A percentile compares a stretch with the other conserved stretches of the same genome.
Evolutionary conservation across 164 flowering plant species (phyloP).

Genomic region (Annona cherimola): DNA sequence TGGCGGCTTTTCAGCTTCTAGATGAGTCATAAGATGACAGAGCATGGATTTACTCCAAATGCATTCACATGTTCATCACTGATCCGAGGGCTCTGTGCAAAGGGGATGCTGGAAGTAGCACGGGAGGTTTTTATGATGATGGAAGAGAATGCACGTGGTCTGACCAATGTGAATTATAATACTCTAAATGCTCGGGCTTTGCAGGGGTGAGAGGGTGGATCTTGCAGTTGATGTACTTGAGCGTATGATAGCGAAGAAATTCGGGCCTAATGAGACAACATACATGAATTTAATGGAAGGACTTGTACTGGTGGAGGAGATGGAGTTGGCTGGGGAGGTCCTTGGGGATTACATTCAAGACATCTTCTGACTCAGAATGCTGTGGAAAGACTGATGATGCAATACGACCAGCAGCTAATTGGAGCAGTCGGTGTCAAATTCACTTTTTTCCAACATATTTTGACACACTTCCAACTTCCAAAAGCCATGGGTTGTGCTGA

Average conservation of each 20-base stretch:
- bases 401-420: conserved; percentile 42
- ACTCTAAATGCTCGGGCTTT: conserved; percentile 74
- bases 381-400: conserved; percentile 76
- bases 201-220: conserved; percentile 61
- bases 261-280: conserved; percentile 71
- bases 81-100: conserved; percentile 78
- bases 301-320: conserved; percentile 58
- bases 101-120: conserved; percentile 77
- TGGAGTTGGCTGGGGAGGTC: conserved; percentile 54
- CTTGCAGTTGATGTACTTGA: conserved; percentile 49
- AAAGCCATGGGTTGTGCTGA: not conserved
- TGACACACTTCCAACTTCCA: not conserved
- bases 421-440: not conserved
- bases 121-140: conserved; percentile 48
- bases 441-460: not conserved
- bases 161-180: conserved; percentile 61
- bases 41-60: conserved; percentile 64
- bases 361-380: conserved; percentile 44
- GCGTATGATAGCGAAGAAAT: conserved; percentile 61
- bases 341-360: conserved; percentile 48
- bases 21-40: conserved; percentile 80
- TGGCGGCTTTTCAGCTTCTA: conserved; percentile 65
- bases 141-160: conserved; percentile 55
- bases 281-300: conserved; percentile 82
- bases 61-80: conserved; percentile 65